Evolutionary conservation across 139 green algal genomes (phyloP).

Genomic region (Pseudopediastrum boryanum): DNA sequence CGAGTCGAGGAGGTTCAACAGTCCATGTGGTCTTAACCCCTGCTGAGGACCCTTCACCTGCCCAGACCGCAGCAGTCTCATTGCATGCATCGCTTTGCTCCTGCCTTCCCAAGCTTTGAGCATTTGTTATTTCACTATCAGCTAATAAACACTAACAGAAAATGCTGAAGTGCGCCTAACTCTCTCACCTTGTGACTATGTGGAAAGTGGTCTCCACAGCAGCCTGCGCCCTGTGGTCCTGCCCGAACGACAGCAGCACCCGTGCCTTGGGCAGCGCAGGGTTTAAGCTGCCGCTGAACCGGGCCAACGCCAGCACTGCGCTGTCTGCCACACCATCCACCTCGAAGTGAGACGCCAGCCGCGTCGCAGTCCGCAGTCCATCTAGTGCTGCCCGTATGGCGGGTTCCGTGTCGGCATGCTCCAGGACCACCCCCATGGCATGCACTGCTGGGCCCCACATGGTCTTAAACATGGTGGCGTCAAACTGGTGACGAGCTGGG

Average conservation of each 20-base stretch:
- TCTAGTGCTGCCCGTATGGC: slow-evolving; percentile 37
- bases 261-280: slow-evolving; percentile 54
- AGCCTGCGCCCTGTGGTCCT: slow-evolving; percentile 68
- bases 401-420: slow-evolving; percentile 63
- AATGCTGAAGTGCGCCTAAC: too few relatives aligned
- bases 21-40: slow-evolving; percentile 66
- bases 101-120: too few relatives aligned
- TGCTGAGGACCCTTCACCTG: too few relatives aligned
- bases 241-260: slow-evolving; percentile 76
- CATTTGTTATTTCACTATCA: too few relatives aligned
- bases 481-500: slow-evolving; percentile 63
- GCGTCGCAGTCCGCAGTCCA: slow-evolving; percentile 54
- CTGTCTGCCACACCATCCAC: slow-evolving; percentile 77
- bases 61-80: too few relatives aligned
- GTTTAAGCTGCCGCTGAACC: slow-evolving; percentile 70
- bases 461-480: slow-evolving; percentile 90
- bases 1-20: slow-evolving; percentile 44
- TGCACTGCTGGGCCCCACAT: slow-evolving; percentile 90
- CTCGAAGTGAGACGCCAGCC: slow-evolving; percentile 41
- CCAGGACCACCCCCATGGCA: slow-evolving; percentile 90
- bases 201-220: slow-evolving; percentile 80
- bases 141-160: too few relatives aligned
- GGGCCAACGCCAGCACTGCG: slow-evolving; percentile 77
- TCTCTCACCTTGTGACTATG: slow-evolving; percentile 74
- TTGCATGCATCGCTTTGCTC: too few relatives aligned